These are phyloP conservation scores for Chlorokybus atmophyticus DNA, from an alignment of 139 green algal species.

Conservation along the genomic window DNA sequence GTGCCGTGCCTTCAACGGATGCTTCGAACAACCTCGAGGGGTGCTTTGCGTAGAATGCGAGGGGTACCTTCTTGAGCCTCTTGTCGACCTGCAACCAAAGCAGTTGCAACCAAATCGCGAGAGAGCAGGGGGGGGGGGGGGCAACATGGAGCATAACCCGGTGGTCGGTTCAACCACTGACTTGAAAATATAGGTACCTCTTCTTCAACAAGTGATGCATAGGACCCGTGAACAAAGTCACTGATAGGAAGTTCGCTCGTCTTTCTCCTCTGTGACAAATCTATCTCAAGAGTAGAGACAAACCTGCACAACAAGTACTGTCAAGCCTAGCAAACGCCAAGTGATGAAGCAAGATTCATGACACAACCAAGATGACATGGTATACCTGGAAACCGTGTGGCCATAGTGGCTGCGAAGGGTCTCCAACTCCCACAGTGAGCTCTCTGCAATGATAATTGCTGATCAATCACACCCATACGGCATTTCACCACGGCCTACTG, in stretches of 20 bases:
- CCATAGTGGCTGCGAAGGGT: constrained; percentile 64
- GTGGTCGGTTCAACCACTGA: too few relatives aligned
- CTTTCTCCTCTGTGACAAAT: constrained; percentile 58
- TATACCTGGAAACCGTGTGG: constrained; percentile 45
- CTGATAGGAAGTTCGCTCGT: constrained; percentile 67
- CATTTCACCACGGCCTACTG: too few relatives aligned
- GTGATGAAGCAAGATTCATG: too few relatives aligned
- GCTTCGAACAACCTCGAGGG: constrained; percentile 11
- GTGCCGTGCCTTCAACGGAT: neutral
- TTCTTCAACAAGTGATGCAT: constrained; percentile 45
- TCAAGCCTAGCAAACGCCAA: too few relatives aligned
- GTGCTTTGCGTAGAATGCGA: constrained; percentile 26
- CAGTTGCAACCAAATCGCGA: neutral
- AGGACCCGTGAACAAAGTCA: constrained; percentile 37
- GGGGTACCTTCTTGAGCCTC: constrained; percentile 45
- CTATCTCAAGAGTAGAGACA: constrained; percentile 56
- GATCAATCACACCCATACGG: too few relatives aligned
- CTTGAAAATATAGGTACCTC: too few relatives aligned
- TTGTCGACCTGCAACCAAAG: constrained; percentile 10
- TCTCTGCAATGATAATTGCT: constrained; percentile 43
- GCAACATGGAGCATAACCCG: too few relatives aligned
- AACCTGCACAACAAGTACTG: constrained; percentile 24
- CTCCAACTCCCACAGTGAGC: constrained; percentile 86
- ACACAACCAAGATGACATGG: neutral
- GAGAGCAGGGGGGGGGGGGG: constrained; percentile 4